Evolutionary conservation across 1,284 basidiomycete genomes (phyloP), one percentile per base, ranked within the genome.

Genomic region (Pseudozyma sp.): DNA sequence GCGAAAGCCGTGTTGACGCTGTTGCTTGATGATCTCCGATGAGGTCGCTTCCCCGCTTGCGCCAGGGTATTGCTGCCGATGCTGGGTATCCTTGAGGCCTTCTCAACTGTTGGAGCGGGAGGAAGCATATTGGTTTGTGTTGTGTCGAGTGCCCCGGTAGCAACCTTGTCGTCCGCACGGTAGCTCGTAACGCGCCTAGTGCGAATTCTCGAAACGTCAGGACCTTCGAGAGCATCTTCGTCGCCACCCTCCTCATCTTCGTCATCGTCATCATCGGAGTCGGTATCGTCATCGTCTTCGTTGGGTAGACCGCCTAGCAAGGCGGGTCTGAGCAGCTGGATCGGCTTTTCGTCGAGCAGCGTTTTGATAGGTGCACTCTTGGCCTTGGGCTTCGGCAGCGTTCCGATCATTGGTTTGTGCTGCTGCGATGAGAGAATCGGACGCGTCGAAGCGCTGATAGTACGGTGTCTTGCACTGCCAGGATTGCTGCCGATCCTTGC

Each of bases 121-220:
- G 43, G 31, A 9, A 48, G 39, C 46, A 45, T 54, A 29, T 34
- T 49, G 24, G 34, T 44, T 11, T 40, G 54, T 7, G 29, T 39
- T 16, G 39, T 29, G 7, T 34, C 43, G 4, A 11, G 19, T 6
- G n/a, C 30, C 2, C 34, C 31, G 33, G 35, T 13, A 4, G 42
- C 19, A 7, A 30, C 19, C 5, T 31, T 44, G 8, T 29, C 42
- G 1, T 51, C 33, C 11, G 6, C 11, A 7, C 33, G 19, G 7
- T 45, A 48, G 37, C 34, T 37, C n/a, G 29, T 31, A 5, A 45
- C 6, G 17, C 52, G 54, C 34, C 39, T 57, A 5, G 69, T 63
- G 5, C 60, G 54, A 17, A 72, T 72, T 24, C 60, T 50, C 14
- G 69, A 72, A 4, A 72, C 64, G 34, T 72, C 64, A 5, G 60